Base-by-base conservation (phyloP, 805 yeast species). In the Wickerhamomyces strasburgensis region DNA sequence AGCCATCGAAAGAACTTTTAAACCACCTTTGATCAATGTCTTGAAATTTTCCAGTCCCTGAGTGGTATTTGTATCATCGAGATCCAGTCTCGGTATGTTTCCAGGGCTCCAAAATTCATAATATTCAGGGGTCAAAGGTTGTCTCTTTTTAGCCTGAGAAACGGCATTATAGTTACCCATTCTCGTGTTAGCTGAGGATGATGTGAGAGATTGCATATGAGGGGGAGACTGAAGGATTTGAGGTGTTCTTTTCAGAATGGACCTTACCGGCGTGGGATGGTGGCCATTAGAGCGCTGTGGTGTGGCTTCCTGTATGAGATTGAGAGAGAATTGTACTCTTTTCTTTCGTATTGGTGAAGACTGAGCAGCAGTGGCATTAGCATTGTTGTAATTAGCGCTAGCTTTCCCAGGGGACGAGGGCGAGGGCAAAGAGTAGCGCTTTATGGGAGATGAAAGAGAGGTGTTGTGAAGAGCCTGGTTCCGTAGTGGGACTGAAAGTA, bases 71-170 rank as follows among this genome's bases (percentile, higher is more conserved):
- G 7, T 21, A 11, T 21, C 11, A 8, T 11, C 25, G 11, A 7
- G 7, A 11, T 19, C 26, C 19, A 46, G 14, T n/a, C 39, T 33
- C 5, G 51, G 52, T 17, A 54, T 53, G 17, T 48, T 46, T 8
- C 59, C 59, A 3, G 49, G 48, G 10, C 47, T 26, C 59, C 59
- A 54, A 28, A 46, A 54, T 5, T 48, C 52, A 4, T 25, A 14
- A 7, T 24, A 32, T 4, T 37, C 16, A 8, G 43, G 39, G 18
- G 40, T 34, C n/a, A 21, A 14, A 2, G 14, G n/a, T n/a, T n/a
- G n/a, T n/a, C n/a, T 32, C 2, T 5, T 6, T 27, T 27, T 25
- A 1, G 23, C 18, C 8, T 37, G 29, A 5, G 41, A 27, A 3
- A 36, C 5, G 23, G 26, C 24, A 5, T 25, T 14, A 15, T 17